Conservation (phyloP, 1,284 basidiomycete species). For the Gomphus sp. region DNA sequence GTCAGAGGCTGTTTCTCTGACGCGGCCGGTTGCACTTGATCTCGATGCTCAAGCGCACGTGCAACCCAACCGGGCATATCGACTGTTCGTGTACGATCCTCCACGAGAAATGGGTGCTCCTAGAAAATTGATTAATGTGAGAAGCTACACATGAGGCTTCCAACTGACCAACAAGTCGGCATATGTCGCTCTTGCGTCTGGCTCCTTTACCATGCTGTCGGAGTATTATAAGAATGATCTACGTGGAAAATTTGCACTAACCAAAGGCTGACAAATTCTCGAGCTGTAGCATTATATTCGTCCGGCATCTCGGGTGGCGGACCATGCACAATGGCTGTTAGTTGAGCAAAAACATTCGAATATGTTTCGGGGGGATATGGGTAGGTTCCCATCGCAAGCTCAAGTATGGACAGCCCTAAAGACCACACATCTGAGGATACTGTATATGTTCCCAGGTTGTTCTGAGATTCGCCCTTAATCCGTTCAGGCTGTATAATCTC, state of each 20-base stretch:
- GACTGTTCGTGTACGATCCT: slow-evolving; percentile 49
- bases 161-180: slow-evolving; percentile 59
- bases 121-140: slow-evolving; percentile 14
- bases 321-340: slow-evolving; percentile 94
- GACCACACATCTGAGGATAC: slow-evolving; percentile 99
- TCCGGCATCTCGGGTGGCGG: slow-evolving; percentile 80
- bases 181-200: slow-evolving; percentile 76
- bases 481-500: slow-evolving; percentile 66
- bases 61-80: slow-evolving; percentile 82
- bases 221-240: not conserved
- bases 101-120: slow-evolving; percentile 64
- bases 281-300: slow-evolving; percentile 27
- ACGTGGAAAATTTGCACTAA: slow-evolving; percentile 18
- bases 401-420: slow-evolving; percentile 91
- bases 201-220: slow-evolving; percentile 63
- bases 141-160: not conserved
- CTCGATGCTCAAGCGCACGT: slow-evolving; percentile 43
- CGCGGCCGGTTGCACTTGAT: slow-evolving; percentile 11
- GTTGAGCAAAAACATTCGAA: slow-evolving; percentile 91
- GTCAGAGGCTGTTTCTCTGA: not conserved
- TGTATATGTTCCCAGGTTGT: slow-evolving; percentile 84
- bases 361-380: slow-evolving; percentile 99
- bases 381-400: slow-evolving; percentile 87
- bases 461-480: slow-evolving; percentile 89
- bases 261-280: slow-evolving; percentile 38